Evolutionary conservation across 495 filamentous ascomycete species (phyloP).

Genomic region (Tuber indicum): DNA sequence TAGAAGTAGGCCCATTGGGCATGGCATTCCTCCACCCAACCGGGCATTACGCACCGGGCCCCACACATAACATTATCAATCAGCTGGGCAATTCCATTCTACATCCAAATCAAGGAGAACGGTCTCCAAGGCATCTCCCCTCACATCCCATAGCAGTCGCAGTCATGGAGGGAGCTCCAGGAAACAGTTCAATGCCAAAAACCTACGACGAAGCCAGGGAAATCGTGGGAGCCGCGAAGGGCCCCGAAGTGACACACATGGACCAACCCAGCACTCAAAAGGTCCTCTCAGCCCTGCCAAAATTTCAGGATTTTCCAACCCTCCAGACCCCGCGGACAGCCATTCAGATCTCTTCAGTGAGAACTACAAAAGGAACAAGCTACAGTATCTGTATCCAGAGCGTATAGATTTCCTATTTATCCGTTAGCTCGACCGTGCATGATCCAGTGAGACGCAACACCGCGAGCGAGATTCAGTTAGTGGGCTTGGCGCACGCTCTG

Average conservation of each 20-base stretch:
- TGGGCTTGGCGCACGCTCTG: slow-evolving; percentile 43
- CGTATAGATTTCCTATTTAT: slow-evolving; percentile 28
- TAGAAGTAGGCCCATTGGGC: slow-evolving; percentile 22
- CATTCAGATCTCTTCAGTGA: slow-evolving; percentile 16
- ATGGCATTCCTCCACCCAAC: slow-evolving; percentile 32
- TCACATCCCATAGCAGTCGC: slow-evolving; percentile 11
- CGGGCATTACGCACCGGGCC: slow-evolving; percentile 21
- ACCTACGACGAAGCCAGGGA: slow-evolving; percentile 7
- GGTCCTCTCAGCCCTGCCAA: slow-evolving; percentile 9
- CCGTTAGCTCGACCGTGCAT: slow-evolving; percentile 40
- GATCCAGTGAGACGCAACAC: slow-evolving; percentile 24
- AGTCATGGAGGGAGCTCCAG: slow-evolving; percentile 26
- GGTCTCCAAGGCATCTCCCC: not conserved
- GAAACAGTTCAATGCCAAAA: slow-evolving; percentile 6
- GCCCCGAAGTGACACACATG: not conserved
- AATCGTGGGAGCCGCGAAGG: not conserved
- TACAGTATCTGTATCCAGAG: slow-evolving; percentile 8
- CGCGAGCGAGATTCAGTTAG: slow-evolving; percentile 41
- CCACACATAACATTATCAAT: slow-evolving; percentile 18
- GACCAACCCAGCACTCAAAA: slow-evolving; percentile 7
- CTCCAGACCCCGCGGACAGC: slow-evolving; percentile 22
- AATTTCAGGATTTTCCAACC: slow-evolving; percentile 23
- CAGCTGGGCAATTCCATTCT: slow-evolving; percentile 24
- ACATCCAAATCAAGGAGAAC: slow-evolving; percentile 16
- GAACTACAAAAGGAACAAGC: not conserved